Conservation (phyloP, 768 basidiomycete genomes). For the Russula virescens region DNA sequence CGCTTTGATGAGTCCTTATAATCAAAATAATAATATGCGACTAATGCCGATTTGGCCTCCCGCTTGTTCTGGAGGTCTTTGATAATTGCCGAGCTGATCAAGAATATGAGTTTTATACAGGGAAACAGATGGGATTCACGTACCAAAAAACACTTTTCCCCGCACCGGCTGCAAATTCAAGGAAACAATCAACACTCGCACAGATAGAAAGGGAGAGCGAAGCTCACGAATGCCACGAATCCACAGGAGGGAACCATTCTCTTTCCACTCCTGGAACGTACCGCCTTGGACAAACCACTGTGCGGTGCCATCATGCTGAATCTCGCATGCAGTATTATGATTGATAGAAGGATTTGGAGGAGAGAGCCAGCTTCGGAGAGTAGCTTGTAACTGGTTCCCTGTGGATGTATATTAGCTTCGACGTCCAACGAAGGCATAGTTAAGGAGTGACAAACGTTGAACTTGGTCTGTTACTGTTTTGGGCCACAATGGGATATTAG, state of each 20-base stretch:
- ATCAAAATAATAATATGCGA: no score
- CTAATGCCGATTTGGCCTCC: background rate
- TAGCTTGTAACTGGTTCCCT: background rate
- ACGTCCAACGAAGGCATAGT: background rate
- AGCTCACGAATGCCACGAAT: slow-evolving; percentile 4
- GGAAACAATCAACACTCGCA: background rate
- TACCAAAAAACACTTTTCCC: slow-evolving; percentile 8
- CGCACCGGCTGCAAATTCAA: background rate
- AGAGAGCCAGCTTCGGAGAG: background rate
- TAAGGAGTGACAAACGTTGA: background rate
- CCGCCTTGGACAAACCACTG: background rate
- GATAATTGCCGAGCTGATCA: background rate
- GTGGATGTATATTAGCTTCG: background rate
- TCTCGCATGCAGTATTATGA: slow-evolving; percentile 2
- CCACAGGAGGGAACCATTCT: background rate
- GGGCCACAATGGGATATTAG: background rate
- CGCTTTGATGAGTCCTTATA: background rate
- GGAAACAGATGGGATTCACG: background rate
- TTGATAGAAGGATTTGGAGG: slow-evolving; percentile 11
- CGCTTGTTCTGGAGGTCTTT: background rate
- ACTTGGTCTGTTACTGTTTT: background rate
- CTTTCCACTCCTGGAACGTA: background rate
- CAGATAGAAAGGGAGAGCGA: no score
- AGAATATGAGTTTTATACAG: background rate
- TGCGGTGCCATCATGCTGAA: background rate